Evolutionary conservation across 2,329 filamentous ascomycete genomes (phyloP), one percentile per base, ranked within the genome.

Genomic region (Phaeomoniella chlamydospora): DNA sequence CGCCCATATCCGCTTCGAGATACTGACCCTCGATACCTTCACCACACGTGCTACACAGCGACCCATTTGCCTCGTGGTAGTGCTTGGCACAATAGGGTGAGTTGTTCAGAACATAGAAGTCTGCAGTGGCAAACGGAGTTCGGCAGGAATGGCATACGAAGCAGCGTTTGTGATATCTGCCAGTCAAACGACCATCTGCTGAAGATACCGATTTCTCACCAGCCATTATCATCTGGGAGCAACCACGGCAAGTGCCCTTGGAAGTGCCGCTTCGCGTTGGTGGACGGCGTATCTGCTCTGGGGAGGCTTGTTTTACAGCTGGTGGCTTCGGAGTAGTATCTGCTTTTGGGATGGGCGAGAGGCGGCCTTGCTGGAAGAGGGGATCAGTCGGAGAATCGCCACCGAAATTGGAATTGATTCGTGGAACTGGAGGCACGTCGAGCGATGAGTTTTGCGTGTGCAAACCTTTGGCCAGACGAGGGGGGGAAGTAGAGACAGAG

Each of bases 1-100:
- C n/a, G 22, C 22, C 22, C 36, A 59, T 59, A n/a, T 59, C 81
- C 18, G 90, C 92, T 54, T 94, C 86, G 26, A 94, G 67, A 49
- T 93, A 98, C 46, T 87, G 79, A 0, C 90, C 90, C 57, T 98
- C 90, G 45, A 98, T 96, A 11, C 90, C 90, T 9, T 67, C 65
- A 43, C 81, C 72, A 55, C 90, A 98, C 18, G 70, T 70, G 12
- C 72, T 71, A 54, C 90, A 98, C 1, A 94, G 62, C 33, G 84
- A 93, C 35, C 80, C 80, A 48, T 96, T 96, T 19, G 90, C 70
- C 54, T 81, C 73, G 60, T 98, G 90, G 54, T 96, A 98, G 57
- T 96, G 86, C 34, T 78, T 76, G 45, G 85, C 80, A 57, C 90
- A 96, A 59, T 88, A 94, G 0, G 90, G 90, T 40, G 75, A 70